Evolutionary conservation across 2,329 filamentous ascomycete species (phyloP), one percentile per base, ranked within the genome.

Genomic region (Eurotiales sp.): DNA sequence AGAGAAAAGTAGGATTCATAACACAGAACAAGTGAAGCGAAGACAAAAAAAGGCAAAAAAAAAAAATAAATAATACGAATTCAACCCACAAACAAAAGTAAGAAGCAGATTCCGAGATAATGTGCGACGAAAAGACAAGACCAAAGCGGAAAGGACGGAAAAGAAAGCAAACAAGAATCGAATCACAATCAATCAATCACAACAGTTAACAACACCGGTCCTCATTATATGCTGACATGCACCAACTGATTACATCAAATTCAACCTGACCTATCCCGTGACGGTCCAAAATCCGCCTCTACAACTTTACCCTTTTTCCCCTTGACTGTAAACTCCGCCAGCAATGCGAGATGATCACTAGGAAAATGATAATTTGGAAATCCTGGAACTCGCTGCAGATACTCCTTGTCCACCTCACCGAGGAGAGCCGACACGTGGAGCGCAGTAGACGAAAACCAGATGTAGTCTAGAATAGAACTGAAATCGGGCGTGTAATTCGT

Each of bases 401-500:
- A 93, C 23, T 88, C 82, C 57, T 85, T 82, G 67, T 96, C 91
- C 2, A 95, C 88, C 39, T 92, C 87, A 25, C 91, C 91, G 3
- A 96, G 83, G 48, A 96, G 72, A 48, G 87, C 87, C 15, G 89
- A 85, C 21, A 95, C 87, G 65, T 93, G 88, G 40, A 96, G 77
- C 19, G 87, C 84, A 69, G 93, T 96, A 52, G 90, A 92, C 51
- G 90, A 91, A 72, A 95, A 99, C 90, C 91, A 97, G 63, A 99
- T 90, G 71, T 97, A 96, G 68, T 99, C 93, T 59, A 99, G 87
- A 52, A 95, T 88, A 56, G 90, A 91, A 46, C 83, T 82, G 72
- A 96, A 99, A n/a, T 84, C 84, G 1, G 93, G 91, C 12, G 90
- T 95, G 72, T 97, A 99, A 72, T 99, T 99, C 42, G 93, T 99